Conservation (phyloP, 2,329 filamentous ascomycete species). For the Colletotrichum tropicicola region DNA sequence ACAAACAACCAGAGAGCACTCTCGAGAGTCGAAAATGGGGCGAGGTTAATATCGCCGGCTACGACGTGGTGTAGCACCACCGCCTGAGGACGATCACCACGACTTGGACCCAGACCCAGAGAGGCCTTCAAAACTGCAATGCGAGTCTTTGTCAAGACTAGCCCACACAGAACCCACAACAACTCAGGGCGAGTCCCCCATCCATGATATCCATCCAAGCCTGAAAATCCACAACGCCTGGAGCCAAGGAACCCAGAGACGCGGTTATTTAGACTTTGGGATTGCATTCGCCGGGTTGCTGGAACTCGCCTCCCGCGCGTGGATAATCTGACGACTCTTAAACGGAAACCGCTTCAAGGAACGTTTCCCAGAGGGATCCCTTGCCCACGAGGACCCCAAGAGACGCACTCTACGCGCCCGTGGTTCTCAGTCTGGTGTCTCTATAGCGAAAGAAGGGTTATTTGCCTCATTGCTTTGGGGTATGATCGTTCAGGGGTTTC, state of each 20-base stretch:
- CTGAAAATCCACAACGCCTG: background rate
- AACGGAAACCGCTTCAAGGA: constrained; percentile 1
- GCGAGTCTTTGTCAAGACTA: no score
- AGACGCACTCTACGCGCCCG: no score
- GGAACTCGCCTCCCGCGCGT: background rate
- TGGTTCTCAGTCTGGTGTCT: no score
- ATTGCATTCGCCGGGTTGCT: background rate
- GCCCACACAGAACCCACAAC: no score
- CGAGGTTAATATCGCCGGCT: background rate
- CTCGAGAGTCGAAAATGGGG: no score
- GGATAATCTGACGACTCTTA: background rate
- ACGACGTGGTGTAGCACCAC: background rate
- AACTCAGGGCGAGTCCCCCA: no score
- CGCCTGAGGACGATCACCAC: background rate
- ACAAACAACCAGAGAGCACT: background rate
- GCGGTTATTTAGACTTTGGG: constrained; percentile 8
- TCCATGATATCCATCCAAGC: no score
- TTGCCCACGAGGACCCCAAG: no score
- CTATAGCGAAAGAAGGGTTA: background rate
- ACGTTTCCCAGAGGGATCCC: constrained; percentile 5
- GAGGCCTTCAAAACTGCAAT: no score
- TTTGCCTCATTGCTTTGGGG: background rate
- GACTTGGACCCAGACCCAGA: no score
- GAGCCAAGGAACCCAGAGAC: background rate
- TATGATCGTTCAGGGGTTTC: constrained; percentile 21